Evolutionary conservation across 495 filamentous ascomycete species (phyloP), one percentile per base, ranked within the genome.

Genomic region (Penicillium samsonianum): DNA sequence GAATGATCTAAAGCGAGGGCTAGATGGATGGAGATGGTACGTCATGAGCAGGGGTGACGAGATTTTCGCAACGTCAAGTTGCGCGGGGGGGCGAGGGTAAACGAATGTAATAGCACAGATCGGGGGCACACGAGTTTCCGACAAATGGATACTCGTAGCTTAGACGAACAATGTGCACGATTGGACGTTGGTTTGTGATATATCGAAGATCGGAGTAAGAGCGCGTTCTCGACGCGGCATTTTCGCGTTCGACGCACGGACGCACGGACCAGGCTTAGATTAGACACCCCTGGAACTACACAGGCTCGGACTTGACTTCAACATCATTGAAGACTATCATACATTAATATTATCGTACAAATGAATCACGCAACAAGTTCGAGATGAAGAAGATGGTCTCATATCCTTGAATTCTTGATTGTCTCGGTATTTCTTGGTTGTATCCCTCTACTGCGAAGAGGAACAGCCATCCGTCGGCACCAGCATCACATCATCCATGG

Each of bases 261-360:
- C 16, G 65, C 65, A 77, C 73, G 58, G 73, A 65, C 73, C 72
- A 73, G 0, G n/a, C 64, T 65, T 71, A 65, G 48, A 75, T 70
- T 61, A 33, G 48, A 25, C 20, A 2, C 7, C 35, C 5, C 10
- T 1, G 31, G 20, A 38, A 54, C 52, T 54, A 44, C 41, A 30
- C 1, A 4, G 14, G 17, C 35, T 31, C 5, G 14, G 19, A 38
- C 31, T 50, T 50, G 12, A 23, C 16, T 26, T 46, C 6, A 38
- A 50, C 30, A 8, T 33, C 48, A 37, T 50, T 37, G 11, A 5
- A 25, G 9, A 53, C 30, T 44, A 33, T 43, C 25, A 30, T 43
- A 53, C 25, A 42, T 31, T 7, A 50, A 8, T 10, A 4, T 6
- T 38, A n/a, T 38, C 7, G 8, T 17, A 38, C n/a, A 38, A 38